Evolutionary conservation across 768 basidiomycete species (phyloP).

Genomic region (Mycena vitilis): DNA sequence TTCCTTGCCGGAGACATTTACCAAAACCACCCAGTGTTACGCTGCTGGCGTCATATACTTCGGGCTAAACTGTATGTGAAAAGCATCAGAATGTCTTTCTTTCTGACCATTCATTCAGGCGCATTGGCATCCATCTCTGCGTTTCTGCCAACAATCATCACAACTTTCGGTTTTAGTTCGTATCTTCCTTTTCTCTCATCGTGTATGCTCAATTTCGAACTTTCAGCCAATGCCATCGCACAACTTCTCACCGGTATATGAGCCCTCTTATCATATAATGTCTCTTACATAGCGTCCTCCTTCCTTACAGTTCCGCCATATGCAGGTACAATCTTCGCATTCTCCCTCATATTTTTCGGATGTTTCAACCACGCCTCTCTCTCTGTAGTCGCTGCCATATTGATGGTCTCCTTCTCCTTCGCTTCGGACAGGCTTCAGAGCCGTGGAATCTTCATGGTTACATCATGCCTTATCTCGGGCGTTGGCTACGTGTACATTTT

Average conservation of each 20-base stretch:
- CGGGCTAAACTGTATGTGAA: conserved; percentile 66
- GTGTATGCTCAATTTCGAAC: conserved; percentile 16
- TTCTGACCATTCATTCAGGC: background rate
- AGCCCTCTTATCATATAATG: background rate
- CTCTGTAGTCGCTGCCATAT: conserved; percentile 62
- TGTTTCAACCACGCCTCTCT: background rate
- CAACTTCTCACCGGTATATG: conserved; percentile 68
- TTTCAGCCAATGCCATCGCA: conserved; percentile 68
- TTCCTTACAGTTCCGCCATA: conserved; percentile 74
- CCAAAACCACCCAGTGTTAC: conserved; percentile 59
- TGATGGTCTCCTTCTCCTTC: conserved; percentile 70
- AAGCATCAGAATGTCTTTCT: too few relatives aligned
- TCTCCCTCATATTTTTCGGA: background rate
- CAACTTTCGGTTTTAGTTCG: conserved; percentile 78
- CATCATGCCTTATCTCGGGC: conserved; percentile 58
- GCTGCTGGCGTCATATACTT: conserved; percentile 81
- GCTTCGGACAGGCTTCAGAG: conserved; percentile 75
- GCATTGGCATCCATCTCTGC: conserved; percentile 84
- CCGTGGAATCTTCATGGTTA: conserved; percentile 62
- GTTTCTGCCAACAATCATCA: conserved; percentile 86
- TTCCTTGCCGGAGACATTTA: background rate
- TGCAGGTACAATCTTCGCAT: conserved; percentile 43
- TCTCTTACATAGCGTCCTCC: background rate
- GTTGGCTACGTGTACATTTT: conserved; percentile 71
- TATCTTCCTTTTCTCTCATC: conserved; percentile 14